Conservation (phyloP, 345 rosid genomes). For the Draba incana region DNA sequence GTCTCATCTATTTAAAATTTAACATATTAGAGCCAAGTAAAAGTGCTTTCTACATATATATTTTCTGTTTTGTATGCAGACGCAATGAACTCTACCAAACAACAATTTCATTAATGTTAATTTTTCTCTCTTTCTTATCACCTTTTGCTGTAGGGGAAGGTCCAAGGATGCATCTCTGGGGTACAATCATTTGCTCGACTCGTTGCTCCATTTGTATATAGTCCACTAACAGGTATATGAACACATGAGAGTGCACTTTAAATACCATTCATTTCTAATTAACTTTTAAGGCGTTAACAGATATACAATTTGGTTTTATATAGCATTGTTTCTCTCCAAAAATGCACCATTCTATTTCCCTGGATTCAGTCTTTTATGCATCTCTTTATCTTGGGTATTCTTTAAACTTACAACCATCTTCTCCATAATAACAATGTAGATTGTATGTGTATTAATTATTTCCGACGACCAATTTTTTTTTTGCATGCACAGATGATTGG, state of each 20-base stretch:
- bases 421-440: neutral
- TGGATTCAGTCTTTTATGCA: slow-evolving; percentile 78
- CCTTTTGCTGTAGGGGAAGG: slow-evolving; percentile 61
- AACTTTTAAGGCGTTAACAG: neutral
- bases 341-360: slow-evolving; percentile 82
- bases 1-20: too few species aligned
- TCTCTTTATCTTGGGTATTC: slow-evolving; percentile 58
- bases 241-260: neutral
- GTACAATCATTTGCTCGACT: slow-evolving; percentile 71
- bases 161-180: slow-evolving; percentile 90
- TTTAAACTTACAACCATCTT: neutral
- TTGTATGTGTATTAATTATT: neutral
- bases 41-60: too few species aligned
- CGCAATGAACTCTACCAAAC: too few species aligned
- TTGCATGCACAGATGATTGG: too few species aligned
- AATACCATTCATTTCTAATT: neutral
- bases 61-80: neutral
- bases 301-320: neutral
- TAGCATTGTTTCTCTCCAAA: slow-evolving; percentile 85
- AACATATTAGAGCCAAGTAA: too few species aligned
- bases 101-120: too few species aligned
- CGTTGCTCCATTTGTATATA: slow-evolving; percentile 73
- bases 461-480: neutral
- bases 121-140: neutral
- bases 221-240: slow-evolving; percentile 73